Percentiles rank a stretch among this genome's conserved stretches.
These are phyloP conservation scores for Colletotrichum noveboracense DNA, from an alignment of 2,329 filamentous ascomycete genomes.

Conservation along the genomic window DNA sequence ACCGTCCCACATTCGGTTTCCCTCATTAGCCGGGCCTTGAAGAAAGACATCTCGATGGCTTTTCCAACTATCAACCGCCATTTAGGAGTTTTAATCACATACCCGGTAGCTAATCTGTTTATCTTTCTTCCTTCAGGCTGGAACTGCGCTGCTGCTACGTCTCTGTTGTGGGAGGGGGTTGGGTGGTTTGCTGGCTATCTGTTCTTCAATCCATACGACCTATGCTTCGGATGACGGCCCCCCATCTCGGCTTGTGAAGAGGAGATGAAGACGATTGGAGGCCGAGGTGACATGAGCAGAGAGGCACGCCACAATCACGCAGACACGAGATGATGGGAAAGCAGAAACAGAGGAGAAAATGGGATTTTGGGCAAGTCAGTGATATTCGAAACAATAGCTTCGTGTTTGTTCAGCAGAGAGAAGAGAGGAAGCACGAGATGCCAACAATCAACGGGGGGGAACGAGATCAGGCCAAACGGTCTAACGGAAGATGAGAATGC, in stretches of 20 bases:
- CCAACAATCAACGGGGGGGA: background rate
- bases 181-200: background rate
- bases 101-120: background rate
- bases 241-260: background rate
- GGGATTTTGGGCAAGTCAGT: background rate
- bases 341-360: background rate
- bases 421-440: background rate
- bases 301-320: background rate
- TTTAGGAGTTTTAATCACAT: background rate
- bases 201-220: background rate
- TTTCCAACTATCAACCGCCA: background rate
- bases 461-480: background rate
- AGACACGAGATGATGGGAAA: background rate
- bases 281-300: background rate
- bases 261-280: background rate
- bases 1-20: background rate
- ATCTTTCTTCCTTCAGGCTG: rapidly evolving
- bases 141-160: background rate
- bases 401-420: background rate
- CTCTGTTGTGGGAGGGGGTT: background rate
- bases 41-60: background rate
- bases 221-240: background rate
- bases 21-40: background rate
- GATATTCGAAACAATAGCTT: background rate
- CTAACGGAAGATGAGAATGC: background rate